A percentile compares a stretch with the other conserved stretches of the same genome.
phyloP scores from a whole-genome alignment of 768 basidiomycete species.

The Calocybe indica region DNA sequence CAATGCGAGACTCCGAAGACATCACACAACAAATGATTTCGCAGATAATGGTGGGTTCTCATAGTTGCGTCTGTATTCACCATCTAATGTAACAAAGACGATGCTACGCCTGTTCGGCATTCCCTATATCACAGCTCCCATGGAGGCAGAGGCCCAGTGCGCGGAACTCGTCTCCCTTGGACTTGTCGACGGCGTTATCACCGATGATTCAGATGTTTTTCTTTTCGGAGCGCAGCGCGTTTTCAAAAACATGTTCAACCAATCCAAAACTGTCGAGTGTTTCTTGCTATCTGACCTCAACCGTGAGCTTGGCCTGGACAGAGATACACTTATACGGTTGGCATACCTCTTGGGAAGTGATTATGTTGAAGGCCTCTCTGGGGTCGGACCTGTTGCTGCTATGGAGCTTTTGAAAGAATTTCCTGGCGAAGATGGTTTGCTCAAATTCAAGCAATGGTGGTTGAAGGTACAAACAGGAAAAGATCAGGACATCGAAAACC shows the following conservation, averaged over 20 bases:
- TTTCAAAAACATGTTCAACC: conserved; percentile 99
- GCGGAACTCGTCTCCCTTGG: conserved; percentile 82
- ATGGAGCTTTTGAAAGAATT: conserved; percentile 96
- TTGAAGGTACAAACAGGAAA: conserved; percentile 83
- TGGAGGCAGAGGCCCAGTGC: conserved; percentile 99
- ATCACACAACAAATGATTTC: conserved; percentile 92
- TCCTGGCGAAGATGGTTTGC: conserved; percentile 76
- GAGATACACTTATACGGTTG: conserved; percentile 80
- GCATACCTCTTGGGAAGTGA: conserved; percentile 96
- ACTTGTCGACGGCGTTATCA: conserved; percentile 95
- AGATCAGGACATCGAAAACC: conserved; percentile 69
- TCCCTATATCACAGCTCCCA: conserved; percentile 96
- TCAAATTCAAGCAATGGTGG: conserved; percentile 95
- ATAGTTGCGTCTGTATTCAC: background rate
- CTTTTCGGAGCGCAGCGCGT: conserved; percentile 94
- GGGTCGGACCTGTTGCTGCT: conserved; percentile 92
- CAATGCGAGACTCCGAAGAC: conserved; percentile 92
- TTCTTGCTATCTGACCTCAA: conserved; percentile 81
- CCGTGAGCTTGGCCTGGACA: conserved; percentile 81
- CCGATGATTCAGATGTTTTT: conserved; percentile 98
- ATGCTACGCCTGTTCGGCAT: conserved; percentile 94
- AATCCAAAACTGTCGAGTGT: conserved; percentile 97
- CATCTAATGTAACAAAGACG: conserved; percentile 38
- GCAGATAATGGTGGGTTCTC: conserved; percentile 60
- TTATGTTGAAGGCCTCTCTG: conserved; percentile 88